A percentile compares a stretch with the other conserved stretches of the same genome.
These are phyloP conservation scores for Leishmania braziliensis DNA, from an alignment of 208 protist species.

Conservation along the genomic window DNA sequence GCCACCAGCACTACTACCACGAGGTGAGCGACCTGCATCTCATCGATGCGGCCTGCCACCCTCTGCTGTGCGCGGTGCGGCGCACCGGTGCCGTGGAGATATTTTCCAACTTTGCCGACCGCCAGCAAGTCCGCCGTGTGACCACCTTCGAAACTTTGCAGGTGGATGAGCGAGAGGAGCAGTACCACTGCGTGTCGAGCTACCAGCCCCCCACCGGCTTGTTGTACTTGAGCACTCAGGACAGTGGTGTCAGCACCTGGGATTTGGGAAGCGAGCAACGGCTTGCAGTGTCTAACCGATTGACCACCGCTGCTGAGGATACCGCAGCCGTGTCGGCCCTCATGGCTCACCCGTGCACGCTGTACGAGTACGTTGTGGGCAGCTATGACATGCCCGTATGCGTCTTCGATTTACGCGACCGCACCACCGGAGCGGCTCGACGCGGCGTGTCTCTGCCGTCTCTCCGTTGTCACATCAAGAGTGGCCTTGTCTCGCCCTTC, in stretches of 20 bases:
- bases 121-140: constrained; percentile 44
- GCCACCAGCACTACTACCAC: constrained; percentile 23
- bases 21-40: constrained; percentile 64
- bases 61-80: constrained; percentile 74
- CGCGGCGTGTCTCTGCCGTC: constrained; percentile 35
- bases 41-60: constrained; percentile 62
- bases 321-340: constrained; percentile 17
- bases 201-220: constrained; percentile 59
- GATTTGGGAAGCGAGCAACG: constrained; percentile 46
- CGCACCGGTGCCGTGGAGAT: constrained; percentile 72
- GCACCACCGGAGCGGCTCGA: constrained; percentile 35
- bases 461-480: constrained; percentile 4
- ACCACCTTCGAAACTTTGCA: constrained; percentile 66
- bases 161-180: constrained; percentile 31
- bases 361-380: constrained; percentile 34
- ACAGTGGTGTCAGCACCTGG: constrained; percentile 58
- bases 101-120: constrained; percentile 50
- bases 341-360: constrained; percentile 40
- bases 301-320: constrained; percentile 24
- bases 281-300: constrained; percentile 25
- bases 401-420: constrained; percentile 39
- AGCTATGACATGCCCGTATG: constrained; percentile 38
- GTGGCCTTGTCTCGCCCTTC: constrained; percentile 18
- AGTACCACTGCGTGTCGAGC: constrained; percentile 66
- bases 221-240: constrained; percentile 55